Conservation (phyloP, 2,329 filamentous ascomycete species). For the Pestalotiopsis sp. region DNA sequence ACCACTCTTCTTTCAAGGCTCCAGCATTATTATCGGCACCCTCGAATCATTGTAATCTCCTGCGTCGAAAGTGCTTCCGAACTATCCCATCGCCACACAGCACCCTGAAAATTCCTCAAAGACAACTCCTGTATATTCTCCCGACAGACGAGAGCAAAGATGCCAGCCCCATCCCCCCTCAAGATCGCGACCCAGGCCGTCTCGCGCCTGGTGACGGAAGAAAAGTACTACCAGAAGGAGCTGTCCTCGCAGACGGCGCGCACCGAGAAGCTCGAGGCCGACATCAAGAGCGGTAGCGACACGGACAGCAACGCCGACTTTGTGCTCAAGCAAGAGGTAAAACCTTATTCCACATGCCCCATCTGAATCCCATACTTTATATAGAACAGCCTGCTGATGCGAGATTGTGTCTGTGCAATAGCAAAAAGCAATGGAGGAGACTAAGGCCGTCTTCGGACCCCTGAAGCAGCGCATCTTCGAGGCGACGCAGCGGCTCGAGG, state of each 20-base stretch:
- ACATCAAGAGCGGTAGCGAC: conserved; percentile 51
- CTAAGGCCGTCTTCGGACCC: conserved; percentile 76
- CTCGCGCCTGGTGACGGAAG: conserved; percentile 86
- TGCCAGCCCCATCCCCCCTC: conserved; percentile 78
- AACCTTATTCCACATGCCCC: too few species aligned
- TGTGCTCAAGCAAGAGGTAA: conserved; percentile 78
- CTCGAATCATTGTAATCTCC: background rate
- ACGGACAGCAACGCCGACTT: conserved; percentile 77
- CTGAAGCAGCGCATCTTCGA: conserved; percentile 71
- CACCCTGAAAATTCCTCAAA: background rate
- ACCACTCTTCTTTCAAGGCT: conserved; percentile 16
- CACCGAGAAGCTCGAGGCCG: conserved; percentile 67
- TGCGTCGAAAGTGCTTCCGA: background rate
- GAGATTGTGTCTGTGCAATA: conserved; percentile 35
- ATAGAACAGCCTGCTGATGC: conserved; percentile 23
- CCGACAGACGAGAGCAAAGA: conserved; percentile 40
- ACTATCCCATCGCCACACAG: background rate
- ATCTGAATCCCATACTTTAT: too few species aligned
- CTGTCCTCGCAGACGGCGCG: conserved; percentile 72
- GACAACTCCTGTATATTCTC: background rate
- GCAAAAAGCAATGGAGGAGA: conserved; percentile 84
- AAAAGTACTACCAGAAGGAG: conserved; percentile 87
- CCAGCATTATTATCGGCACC: background rate
- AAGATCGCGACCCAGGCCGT: conserved; percentile 80
- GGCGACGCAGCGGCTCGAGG: conserved; percentile 73